Evolutionary conservation across 2,329 filamentous ascomycete genomes (phyloP).

Genomic region (Ophioceras dolichostomum): DNA sequence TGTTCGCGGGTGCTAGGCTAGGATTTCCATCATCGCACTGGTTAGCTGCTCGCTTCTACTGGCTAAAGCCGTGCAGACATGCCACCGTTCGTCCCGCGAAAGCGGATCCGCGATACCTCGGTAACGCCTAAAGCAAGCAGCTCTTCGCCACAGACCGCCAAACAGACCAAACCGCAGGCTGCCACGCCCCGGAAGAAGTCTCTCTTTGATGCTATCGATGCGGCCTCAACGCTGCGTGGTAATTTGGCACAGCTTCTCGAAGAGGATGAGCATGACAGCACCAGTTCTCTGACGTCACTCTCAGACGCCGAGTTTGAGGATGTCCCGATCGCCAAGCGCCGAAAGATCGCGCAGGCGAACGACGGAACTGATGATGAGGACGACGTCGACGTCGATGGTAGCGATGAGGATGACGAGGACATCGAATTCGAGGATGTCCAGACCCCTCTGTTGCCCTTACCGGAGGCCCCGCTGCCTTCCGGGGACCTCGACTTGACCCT

Average conservation of each 20-base stretch:
- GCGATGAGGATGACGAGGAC: slow-evolving; percentile 46
- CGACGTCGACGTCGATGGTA: slow-evolving; percentile 24
- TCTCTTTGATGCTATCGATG: slow-evolving; percentile 49
- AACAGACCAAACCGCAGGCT: slow-evolving; percentile 12
- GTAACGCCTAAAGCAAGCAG: slow-evolving; percentile 21
- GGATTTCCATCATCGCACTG: no score
- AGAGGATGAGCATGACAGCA: slow-evolving; percentile 32
- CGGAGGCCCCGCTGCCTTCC: slow-evolving; percentile 34
- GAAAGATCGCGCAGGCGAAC: slow-evolving; percentile 18
- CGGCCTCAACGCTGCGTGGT: slow-evolving; percentile 29
- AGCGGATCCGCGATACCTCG: slow-evolving; percentile 41
- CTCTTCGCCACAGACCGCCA: slow-evolving; percentile 17
- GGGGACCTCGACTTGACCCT: slow-evolving; percentile 68
- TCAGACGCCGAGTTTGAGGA: slow-evolving; percentile 48
- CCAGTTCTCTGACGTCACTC: slow-evolving; percentile 34
- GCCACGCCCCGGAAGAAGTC: slow-evolving; percentile 37
- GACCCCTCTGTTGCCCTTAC: slow-evolving; percentile 21
- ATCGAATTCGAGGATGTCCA: slow-evolving; percentile 50
- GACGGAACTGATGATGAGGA: slow-evolving; percentile 11
- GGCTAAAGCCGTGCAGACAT: no score
- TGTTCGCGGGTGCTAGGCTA: no score
- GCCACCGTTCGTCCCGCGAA: slow-evolving; percentile 57
- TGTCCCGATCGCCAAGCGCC: slow-evolving; percentile 22
- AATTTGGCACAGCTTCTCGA: slow-evolving; percentile 25
- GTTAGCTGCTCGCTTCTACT: no score